A percentile compares a stretch with the other conserved stretches of the same genome.
Evolutionary conservation across 176 grass and related monocot species (phyloP).

Genomic region (Musa beccarii): DNA sequence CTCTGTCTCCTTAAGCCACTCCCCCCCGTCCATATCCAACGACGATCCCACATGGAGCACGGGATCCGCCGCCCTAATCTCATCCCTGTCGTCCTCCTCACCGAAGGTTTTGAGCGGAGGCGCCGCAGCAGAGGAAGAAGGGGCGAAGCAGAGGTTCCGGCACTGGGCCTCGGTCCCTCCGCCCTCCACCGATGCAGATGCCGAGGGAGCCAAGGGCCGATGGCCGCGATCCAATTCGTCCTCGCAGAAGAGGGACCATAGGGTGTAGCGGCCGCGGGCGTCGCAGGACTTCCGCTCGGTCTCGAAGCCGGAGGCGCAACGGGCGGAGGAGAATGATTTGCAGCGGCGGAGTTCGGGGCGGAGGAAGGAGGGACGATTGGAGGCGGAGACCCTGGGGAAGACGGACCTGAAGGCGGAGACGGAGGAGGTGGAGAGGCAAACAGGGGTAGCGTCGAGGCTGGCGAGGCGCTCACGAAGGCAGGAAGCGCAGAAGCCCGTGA

Average conservation of each 20-base stretch:
- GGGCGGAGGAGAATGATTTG: constrained; percentile 73
- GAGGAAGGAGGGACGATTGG: constrained; percentile 3
- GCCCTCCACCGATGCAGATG: constrained; percentile 35
- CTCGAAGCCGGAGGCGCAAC: constrained; percentile 39
- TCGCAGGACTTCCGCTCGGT: constrained; percentile 74
- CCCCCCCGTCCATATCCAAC: constrained; percentile 43
- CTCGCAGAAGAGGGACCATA: constrained; percentile 79
- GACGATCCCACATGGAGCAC: constrained; percentile 39
- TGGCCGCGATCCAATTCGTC: constrained; percentile 60
- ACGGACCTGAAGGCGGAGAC: constrained; percentile 67
- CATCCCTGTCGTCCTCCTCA: constrained; percentile 34
- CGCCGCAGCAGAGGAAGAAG: constrained; percentile 8
- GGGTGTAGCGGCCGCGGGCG: constrained; percentile 55
- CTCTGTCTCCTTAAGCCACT: constrained; percentile 9
- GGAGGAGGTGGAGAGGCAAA: constrained; percentile 40
- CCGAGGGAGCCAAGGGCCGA: constrained; percentile 44
- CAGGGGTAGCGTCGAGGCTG: constrained; percentile 48
- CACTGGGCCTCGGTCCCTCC: constrained; percentile 18
- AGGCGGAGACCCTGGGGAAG: constrained; percentile 44
- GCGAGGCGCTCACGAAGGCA: constrained; percentile 83
- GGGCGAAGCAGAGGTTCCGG: constrained; percentile 33
- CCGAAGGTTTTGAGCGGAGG: constrained; percentile 11
- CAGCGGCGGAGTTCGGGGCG: constrained; percentile 57
- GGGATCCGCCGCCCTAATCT: constrained; percentile 55
- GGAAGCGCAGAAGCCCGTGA: constrained; percentile 77